Conservation (phyloP, 108 stramenopile species). For the Conticribra weissflogii region DNA sequence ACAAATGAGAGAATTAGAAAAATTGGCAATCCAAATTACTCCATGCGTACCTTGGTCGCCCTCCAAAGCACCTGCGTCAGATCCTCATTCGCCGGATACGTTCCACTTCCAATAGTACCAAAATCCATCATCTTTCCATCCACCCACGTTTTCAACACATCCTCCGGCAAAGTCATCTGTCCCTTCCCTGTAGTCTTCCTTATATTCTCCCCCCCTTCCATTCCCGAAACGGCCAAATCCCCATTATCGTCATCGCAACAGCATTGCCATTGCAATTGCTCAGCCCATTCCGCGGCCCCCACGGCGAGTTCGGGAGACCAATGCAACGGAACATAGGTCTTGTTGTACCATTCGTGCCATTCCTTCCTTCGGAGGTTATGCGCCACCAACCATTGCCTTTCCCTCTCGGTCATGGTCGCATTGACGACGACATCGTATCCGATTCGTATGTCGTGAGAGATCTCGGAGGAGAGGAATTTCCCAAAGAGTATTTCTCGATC, state of each 20-base stretch:
- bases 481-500: conserved; percentile 27
- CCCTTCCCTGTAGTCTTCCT: background rate
- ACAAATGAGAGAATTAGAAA: no score
- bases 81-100: background rate
- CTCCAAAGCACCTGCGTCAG: background rate
- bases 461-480: conserved; percentile 6
- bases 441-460: conserved; percentile 25
- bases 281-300: background rate
- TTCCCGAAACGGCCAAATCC: background rate
- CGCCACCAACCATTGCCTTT: conserved; percentile 32
- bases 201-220: background rate
- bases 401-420: conserved; percentile 26
- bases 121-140: background rate
- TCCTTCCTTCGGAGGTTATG: conserved; percentile 18
- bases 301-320: background rate
- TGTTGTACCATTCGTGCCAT: background rate
- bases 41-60: no score
- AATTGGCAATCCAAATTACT: no score
- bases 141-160: background rate
- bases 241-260: background rate
- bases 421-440: conserved; percentile 31
- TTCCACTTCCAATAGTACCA: background rate
- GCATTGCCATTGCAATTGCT: background rate
- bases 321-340: background rate
- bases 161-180: background rate